Percentiles rank a stretch among this genome's conserved stretches.
phyloP scores from a whole-genome alignment of 805 yeast species.

The Barnettozyma californica region DNA sequence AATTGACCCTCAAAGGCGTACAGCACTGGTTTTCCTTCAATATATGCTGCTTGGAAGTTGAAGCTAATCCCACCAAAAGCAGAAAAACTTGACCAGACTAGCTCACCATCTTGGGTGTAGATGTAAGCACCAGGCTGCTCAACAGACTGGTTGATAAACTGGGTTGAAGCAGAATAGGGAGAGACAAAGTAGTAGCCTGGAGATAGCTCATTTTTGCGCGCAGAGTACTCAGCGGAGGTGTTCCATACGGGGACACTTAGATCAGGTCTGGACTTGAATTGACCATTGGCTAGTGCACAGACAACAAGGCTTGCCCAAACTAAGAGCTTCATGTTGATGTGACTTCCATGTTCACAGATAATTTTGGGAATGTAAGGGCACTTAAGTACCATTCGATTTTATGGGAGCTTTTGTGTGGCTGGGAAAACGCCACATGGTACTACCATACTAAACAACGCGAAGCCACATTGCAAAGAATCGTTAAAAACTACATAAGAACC shows the following conservation, averaged over 20 bases:
- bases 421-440: not conserved
- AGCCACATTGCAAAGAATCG: not conserved
- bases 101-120: slow-evolving; percentile 30
- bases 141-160: slow-evolving; percentile 19
- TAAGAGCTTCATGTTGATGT: not conserved
- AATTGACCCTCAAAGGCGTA: slow-evolving; percentile 34
- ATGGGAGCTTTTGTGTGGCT: not conserved
- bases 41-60: slow-evolving; percentile 28
- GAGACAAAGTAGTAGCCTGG: slow-evolving; percentile 30
- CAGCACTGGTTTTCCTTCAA: slow-evolving; percentile 25
- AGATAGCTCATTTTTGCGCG: slow-evolving; percentile 15
- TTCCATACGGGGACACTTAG: slow-evolving; percentile 31
- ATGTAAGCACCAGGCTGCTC: slow-evolving; percentile 34
- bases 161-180: slow-evolving; percentile 26
- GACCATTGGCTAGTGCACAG: slow-evolving; percentile 27
- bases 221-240: slow-evolving; percentile 27
- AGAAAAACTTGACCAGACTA: slow-evolving; percentile 34
- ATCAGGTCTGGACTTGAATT: slow-evolving; percentile 32
- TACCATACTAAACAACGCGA: not conserved
- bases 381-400: not conserved
- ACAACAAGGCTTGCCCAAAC: not conserved
- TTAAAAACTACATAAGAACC: not conserved
- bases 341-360: not conserved
- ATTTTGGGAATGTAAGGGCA: too few relatives aligned
- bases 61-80: slow-evolving; percentile 30